phyloP scores from a whole-genome alignment of 129 eudicot species.

The Centella asiatica region DNA sequence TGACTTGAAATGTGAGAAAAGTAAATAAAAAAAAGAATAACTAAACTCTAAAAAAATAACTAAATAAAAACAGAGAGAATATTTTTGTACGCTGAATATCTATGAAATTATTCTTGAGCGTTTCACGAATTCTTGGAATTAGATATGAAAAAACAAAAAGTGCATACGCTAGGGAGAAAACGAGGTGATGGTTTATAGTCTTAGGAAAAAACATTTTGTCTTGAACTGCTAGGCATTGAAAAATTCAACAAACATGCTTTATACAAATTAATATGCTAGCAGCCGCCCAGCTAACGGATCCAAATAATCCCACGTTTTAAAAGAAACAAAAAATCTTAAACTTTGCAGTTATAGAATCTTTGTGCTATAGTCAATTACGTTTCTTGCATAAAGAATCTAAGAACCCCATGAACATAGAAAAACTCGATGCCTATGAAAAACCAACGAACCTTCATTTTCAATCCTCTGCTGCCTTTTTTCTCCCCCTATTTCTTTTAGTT shows the following conservation, averaged over 20 bases:
- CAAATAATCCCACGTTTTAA: background rate
- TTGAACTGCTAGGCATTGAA: background rate
- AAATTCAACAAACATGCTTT: background rate
- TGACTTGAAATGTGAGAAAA: too few relatives aligned
- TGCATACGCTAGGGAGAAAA: too few relatives aligned
- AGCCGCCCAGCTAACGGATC: background rate
- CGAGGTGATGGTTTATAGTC: too few relatives aligned
- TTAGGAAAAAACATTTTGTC: background rate
- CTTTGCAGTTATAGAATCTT: background rate
- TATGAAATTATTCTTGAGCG: too few relatives aligned
- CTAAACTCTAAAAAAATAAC: too few relatives aligned
- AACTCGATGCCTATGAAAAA: background rate
- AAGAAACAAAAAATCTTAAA: background rate
- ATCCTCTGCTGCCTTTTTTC: background rate
- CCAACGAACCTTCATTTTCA: conserved; percentile 3
- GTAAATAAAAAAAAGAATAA: too few relatives aligned
- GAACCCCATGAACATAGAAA: background rate
- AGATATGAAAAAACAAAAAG: too few relatives aligned
- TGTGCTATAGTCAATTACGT: background rate
- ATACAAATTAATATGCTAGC: background rate
- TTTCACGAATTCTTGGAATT: too few relatives aligned
- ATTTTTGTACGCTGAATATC: too few relatives aligned
- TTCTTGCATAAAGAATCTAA: background rate
- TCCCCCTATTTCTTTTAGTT: too few relatives aligned
- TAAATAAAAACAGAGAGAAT: too few relatives aligned